Evolutionary conservation across 2,329 filamentous ascomycete genomes (phyloP), one percentile per base, ranked within the genome.

Genomic region (Colletotrichum camelliae): DNA sequence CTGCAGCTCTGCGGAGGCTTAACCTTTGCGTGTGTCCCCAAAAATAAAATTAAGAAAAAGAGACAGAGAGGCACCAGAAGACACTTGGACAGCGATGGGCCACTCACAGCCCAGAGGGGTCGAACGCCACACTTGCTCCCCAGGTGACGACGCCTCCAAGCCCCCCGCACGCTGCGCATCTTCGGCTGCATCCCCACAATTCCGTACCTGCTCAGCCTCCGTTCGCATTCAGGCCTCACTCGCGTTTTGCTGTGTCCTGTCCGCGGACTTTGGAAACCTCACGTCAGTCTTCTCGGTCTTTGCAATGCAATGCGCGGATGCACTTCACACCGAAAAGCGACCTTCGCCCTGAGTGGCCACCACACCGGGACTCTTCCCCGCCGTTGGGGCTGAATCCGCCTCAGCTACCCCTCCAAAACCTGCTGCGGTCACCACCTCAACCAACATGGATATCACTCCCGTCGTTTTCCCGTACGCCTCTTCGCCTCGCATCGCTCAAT

Each of bases 381-480:
- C 73, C 64, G 48, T 68, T 66, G 74, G 65, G 74, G 74, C 74
- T 76, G 70, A 76, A 74, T 76, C 64, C 64, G 70, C 74, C 58
- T 69, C 70, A 61, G 52, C 43, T 35, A 15, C 60, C 35, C 31
- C 33, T 57, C 43, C 15, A 64, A 76, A 65, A 73, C 70, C 70
- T 76, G 70, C 70, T 76, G 64, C 70, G 74, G 64, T 24, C 61
- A 27, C 10, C 61, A 27, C 10, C 16, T 60, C 55, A n/a, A 52
- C 7, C 61, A 35, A 35, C 61, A 39, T 64, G 31, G n/a, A 24
- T 16, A 33, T n/a, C 16, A 21, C 29, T 18, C 12, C 16, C 48
- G 10, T 66, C 15, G 18, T 9, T n/a, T 52, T 62, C n/a, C 52
- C 39, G n/a, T 4, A 52, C 12, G 39, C 39, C 16, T 31, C 57